A percentile compares a stretch with the other conserved stretches of the same genome.
Conservation (phyloP, 495 filamentous ascomycete genomes). For the Rostrohypoxylon terebratum region DNA sequence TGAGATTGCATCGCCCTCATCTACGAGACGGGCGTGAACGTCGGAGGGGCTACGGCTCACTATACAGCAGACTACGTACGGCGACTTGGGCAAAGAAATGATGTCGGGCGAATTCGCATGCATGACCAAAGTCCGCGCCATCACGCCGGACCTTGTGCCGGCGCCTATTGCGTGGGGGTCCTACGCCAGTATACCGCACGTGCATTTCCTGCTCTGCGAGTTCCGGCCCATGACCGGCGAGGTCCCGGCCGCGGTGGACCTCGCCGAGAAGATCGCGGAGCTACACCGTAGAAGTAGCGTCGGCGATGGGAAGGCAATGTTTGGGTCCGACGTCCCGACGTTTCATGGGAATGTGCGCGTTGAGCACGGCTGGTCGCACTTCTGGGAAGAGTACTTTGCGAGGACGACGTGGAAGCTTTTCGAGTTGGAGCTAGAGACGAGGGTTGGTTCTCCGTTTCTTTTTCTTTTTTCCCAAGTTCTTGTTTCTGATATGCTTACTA, state of each 20-base stretch:
- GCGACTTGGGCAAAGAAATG: conserved; percentile 27
- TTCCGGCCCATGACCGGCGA: conserved; percentile 34
- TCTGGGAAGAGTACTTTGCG: conserved; percentile 39
- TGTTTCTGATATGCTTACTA: background rate
- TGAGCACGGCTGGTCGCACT: conserved; percentile 25
- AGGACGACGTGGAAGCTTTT: conserved; percentile 33
- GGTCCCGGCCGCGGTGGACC: background rate
- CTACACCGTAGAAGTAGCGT: conserved; percentile 13
- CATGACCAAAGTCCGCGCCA: conserved; percentile 7
- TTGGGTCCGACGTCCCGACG: conserved; percentile 31
- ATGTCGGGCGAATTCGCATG: conserved; percentile 29
- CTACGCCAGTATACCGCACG: conserved; percentile 15
- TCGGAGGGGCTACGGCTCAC: background rate
- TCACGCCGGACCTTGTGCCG: conserved; percentile 15
- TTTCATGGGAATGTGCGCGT: conserved; percentile 40
- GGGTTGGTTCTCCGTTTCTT: conserved; percentile 14
- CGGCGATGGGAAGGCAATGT: background rate
- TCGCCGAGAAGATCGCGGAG: conserved; percentile 21
- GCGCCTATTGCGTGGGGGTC: conserved; percentile 20
- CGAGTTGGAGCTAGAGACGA: conserved; percentile 16
- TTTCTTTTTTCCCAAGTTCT: background rate
- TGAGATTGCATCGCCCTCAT: background rate
- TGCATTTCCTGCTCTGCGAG: conserved; percentile 39
- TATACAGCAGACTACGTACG: conserved; percentile 12
- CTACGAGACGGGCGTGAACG: background rate